phyloP scores from a whole-genome alignment of 257 asterid genomes.

The Scutellaria barbata region DNA sequence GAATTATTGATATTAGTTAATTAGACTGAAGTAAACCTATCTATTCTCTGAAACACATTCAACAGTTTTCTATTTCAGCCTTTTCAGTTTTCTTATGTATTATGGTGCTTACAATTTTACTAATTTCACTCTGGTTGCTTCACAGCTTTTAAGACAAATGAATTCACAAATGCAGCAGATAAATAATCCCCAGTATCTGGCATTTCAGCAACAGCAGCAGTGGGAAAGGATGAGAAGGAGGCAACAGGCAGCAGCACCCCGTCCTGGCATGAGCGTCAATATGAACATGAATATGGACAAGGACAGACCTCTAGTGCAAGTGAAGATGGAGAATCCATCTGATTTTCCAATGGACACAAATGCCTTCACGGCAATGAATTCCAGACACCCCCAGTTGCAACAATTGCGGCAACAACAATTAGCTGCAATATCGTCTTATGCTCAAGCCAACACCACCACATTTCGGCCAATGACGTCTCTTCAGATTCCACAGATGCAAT shows the following conservation, averaged over 20 bases:
- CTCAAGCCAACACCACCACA: slow-evolving; percentile 68
- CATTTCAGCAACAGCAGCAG: slow-evolving; percentile 82
- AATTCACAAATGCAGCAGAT: slow-evolving; percentile 80
- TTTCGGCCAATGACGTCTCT: slow-evolving; percentile 73
- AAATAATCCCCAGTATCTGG: slow-evolving; percentile 62
- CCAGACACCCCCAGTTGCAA: slow-evolving; percentile 66
- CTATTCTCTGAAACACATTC: slow-evolving; percentile 4
- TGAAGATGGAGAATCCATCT: slow-evolving; percentile 81
- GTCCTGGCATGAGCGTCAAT: slow-evolving; percentile 60
- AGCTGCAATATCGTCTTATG: slow-evolving; percentile 66
- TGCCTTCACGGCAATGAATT: slow-evolving; percentile 56
- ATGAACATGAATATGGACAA: slow-evolving; percentile 62
- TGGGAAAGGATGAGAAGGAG: slow-evolving; percentile 82
- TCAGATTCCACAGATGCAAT: slow-evolving; percentile 80
- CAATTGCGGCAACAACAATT: slow-evolving; percentile 75
- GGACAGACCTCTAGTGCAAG: slow-evolving; percentile 86
- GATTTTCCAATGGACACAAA: slow-evolving; percentile 74
- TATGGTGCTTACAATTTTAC: slow-evolving; percentile 6
- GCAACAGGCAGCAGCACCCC: slow-evolving; percentile 67
- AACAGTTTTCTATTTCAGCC: not conserved
- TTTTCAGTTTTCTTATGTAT: not conserved
- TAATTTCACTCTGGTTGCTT: slow-evolving; percentile 12
- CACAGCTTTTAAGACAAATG: slow-evolving; percentile 78
- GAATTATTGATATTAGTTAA: slow-evolving; percentile 8
- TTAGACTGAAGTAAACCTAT: slow-evolving; percentile 14